phyloP scores from a whole-genome alignment of 176 grass and related monocot genomes.

The Melocanna baccifera region DNA sequence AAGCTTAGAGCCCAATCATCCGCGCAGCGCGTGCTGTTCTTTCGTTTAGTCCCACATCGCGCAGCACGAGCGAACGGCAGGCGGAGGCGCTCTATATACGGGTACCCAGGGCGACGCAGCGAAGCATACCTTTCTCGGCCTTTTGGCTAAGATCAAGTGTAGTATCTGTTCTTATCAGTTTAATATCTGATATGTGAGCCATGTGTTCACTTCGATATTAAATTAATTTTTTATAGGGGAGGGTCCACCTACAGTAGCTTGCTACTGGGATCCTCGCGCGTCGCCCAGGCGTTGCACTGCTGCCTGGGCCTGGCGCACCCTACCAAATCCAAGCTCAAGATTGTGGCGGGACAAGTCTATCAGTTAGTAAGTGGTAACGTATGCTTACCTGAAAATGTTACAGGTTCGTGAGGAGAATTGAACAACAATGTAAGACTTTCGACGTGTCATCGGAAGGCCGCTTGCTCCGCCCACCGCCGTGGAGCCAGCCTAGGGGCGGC shows the following conservation, averaged over 20 bases:
- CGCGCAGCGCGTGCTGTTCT: no score
- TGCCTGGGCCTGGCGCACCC: neutral
- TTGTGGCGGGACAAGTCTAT: no score
- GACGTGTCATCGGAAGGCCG: neutral
- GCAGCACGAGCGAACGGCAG: neutral
- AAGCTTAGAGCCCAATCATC: no score
- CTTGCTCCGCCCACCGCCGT: neutral
- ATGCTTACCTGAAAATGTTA: no score
- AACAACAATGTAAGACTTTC: no score
- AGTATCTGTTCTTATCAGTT: conserved; percentile 73
- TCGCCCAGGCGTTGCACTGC: conserved; percentile 18
- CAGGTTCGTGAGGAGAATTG: no score
- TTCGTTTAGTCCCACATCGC: no score
- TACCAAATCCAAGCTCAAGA: neutral
- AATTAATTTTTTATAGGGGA: conserved; percentile 48
- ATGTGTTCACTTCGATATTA: conserved; percentile 48
- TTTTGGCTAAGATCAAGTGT: conserved; percentile 84
- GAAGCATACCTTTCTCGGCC: conserved; percentile 64
- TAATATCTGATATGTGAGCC: conserved; percentile 56
- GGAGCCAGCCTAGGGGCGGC: neutral
- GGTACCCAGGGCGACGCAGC: fast-evolving
- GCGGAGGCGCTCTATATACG: neutral
- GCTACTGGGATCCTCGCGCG: neutral
- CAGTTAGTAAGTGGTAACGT: no score
- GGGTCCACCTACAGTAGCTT: neutral